A percentile compares a stretch with the other conserved stretches of the same genome.
Evolutionary conservation across 2,329 filamentous ascomycete genomes (phyloP).

Genomic region (Penicillium sp.): DNA sequence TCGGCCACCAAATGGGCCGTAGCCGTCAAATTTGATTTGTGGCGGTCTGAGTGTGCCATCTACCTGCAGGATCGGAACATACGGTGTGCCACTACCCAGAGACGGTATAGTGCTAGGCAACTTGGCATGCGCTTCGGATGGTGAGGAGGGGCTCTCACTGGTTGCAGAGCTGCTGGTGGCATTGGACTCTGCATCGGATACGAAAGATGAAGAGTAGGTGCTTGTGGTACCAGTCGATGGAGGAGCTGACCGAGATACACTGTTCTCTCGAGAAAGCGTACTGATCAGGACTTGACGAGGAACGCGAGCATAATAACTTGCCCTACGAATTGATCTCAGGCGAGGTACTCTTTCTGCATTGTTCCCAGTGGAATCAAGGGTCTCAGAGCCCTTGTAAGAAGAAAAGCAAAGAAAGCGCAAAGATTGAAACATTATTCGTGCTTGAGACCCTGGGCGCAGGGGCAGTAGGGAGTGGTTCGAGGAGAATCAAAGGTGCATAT

Average conservation of each 20-base stretch:
- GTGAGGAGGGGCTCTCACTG: constrained; percentile 11
- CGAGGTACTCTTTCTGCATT: constrained; percentile 3
- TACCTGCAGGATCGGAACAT: constrained; percentile 22
- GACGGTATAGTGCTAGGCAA: background rate
- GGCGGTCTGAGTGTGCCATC: constrained; percentile 22
- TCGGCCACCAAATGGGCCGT: constrained; percentile 27
- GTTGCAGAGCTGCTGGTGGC: constrained; percentile 13
- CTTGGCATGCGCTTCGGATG: constrained; percentile 9
- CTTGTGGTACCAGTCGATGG: constrained; percentile 7
- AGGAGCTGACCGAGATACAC: background rate
- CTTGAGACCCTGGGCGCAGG: background rate
- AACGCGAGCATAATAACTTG: constrained; percentile 1
- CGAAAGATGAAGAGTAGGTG: constrained; percentile 7
- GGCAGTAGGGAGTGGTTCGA: background rate
- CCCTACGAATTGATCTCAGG: constrained; percentile 5
- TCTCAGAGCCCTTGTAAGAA: background rate
- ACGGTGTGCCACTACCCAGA: constrained; percentile 14
- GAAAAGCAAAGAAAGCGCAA: constrained; percentile 22
- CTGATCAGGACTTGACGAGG: background rate
- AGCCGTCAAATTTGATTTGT: constrained; percentile 22
- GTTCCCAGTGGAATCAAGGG: background rate
- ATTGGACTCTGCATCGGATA: constrained; percentile 15
- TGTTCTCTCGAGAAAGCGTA: background rate
- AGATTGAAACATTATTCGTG: constrained; percentile 1
- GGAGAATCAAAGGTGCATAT: background rate